Percentiles rank a stretch among this genome's conserved stretches.
Conservation (phyloP, 1,139 yeast genomes). For the Candida smagusa region DNA sequence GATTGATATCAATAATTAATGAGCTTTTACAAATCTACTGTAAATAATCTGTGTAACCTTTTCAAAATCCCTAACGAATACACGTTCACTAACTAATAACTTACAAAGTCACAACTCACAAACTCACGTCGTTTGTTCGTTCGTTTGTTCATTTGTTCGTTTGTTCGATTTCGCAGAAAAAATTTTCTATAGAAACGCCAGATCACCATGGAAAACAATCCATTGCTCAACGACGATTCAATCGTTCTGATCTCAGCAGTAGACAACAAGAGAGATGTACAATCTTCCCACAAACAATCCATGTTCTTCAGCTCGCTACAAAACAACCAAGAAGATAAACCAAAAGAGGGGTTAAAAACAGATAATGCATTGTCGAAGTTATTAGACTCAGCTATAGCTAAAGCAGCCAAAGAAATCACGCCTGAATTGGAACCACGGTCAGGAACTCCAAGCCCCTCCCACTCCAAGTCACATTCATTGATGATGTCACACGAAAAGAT, state of each 20-base stretch:
- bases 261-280: neutral
- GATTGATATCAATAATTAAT: no score
- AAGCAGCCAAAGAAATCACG: slow-evolving; percentile 47
- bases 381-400: slow-evolving; percentile 35
- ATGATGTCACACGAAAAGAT: slow-evolving; percentile 4
- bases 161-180: no score
- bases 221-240: slow-evolving; percentile 33
- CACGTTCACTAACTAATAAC: no score
- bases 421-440: slow-evolving; percentile 33
- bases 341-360: slow-evolving; percentile 19
- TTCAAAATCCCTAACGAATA: no score
- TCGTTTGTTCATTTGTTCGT: no score
- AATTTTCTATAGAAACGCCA: no score
- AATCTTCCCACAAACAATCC: slow-evolving; percentile 5
- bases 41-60: no score
- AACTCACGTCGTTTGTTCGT: no score
- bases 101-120: no score
- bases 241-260: slow-evolving; percentile 18
- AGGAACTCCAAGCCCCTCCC: slow-evolving; percentile 15
- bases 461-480: slow-evolving; percentile 6
- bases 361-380: slow-evolving; percentile 41
- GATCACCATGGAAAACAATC: slow-evolving; percentile 11
- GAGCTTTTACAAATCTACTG: no score
- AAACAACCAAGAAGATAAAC: neutral
- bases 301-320: slow-evolving; percentile 9